Evolutionary conservation across 768 basidiomycete genomes (phyloP), one percentile per base, ranked within the genome.

Genomic region (Dentipellis sp.): DNA sequence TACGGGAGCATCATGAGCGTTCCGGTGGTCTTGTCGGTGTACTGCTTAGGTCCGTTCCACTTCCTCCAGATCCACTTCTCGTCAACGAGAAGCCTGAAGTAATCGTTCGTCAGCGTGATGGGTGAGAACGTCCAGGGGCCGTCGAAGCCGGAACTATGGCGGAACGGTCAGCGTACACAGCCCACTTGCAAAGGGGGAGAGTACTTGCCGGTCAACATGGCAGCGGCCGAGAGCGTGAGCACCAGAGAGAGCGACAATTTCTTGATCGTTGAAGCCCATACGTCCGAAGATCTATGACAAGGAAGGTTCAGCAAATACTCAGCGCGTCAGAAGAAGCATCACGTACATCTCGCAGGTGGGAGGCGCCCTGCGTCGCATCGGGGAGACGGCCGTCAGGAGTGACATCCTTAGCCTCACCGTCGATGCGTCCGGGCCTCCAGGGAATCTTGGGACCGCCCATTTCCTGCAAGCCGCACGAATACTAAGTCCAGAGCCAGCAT

Each of bases 21-120:
- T 64, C 80, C 80, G 42, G 93, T 94, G 72, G 81, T 83, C 81
- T 92, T 94, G 74, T 97, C 95, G 71, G 89, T 84, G 56, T 87
- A 84, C 74, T 97, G 94, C 75, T 92, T 93, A 19, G 94, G 92
- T 53, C 91, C 94, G 59, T 74, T 73, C 93, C 95, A 97, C 72
- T 94, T 95, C 73, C 80, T 88, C 94, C 94, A 95, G n/a, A 83
- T 77, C 89, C 90, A 91, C 81, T 83, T 91, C 77, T 97, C 93
- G 63, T 84, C 79, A 64, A 92, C 82, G 56, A 99, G 77, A 23
- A 97, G 80, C 64, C 83, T 84, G 81, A 74, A 94, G 75, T 75
- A 94, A 65, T 91, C 90, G 69, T 94, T 94, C 42, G 88, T 86
- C 64, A 94, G 68, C 2, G 90, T 90, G 19, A 82, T 90, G 3